Evolutionary conservation across 1,284 basidiomycete genomes (phyloP), one percentile per base, ranked within the genome.

Genomic region (Volvariella surrecta): DNA sequence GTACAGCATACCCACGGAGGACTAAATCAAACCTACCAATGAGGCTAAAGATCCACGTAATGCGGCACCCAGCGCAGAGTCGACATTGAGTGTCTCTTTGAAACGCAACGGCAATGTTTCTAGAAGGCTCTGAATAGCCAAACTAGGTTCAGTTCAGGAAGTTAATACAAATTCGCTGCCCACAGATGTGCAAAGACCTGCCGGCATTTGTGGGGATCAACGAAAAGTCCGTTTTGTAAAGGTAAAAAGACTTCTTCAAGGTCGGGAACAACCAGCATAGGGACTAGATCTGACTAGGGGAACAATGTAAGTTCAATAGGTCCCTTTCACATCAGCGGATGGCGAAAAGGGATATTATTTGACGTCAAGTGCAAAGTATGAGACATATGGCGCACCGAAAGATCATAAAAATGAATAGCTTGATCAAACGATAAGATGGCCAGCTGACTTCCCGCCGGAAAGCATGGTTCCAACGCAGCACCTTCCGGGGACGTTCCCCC

Each of bases 241-340:
- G 96, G 96, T 2, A 90, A 65, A 60, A 95, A 99, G 20, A 93
- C 82, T 53, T 99, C 96, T 18, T 94, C 79, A 28, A 98, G 67
- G 58, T 99, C 96, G 0, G 88, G 70, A 4, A 98, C 79, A 34
- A 99, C 79, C 32, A 95, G 70, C 73, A 96, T 88, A 42, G 79
- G 74, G 1, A 83, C 76, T 48, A 72, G 65, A 47, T 79, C 73
- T 57, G 80, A 70, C 87, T 71, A 54, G 45, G 54, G 44, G 34
- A 52, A 49, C 44, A 45, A 19, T n/a, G 38, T 42, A 20, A 46
- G 21, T 28, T 31, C 20, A 32, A 48, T n/a, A n/a, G 24, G 11
- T 28, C 24, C 24, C 24, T 11, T 28, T 28, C 24, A 28, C 11
- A 28, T 28, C 24, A 28, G 24, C 24, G 11, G 11, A 28, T 11